Evolutionary conservation across 306 rosid genomes (phyloP).

Genomic region (Malus sylvestris): DNA sequence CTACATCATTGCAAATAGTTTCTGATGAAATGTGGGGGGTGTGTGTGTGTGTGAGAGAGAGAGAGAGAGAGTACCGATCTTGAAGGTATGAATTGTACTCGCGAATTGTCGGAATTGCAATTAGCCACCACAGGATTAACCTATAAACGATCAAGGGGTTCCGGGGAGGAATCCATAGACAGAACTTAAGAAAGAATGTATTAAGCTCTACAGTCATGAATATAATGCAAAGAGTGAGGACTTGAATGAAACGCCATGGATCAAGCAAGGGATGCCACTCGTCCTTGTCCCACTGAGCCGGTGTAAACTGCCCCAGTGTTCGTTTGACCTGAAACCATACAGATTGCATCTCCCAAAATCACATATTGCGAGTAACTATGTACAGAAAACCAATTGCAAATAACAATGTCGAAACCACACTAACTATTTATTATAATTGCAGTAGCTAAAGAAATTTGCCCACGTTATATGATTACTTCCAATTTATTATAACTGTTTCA

Average conservation of each 20-base stretch:
- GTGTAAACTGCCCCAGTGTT: conserved; percentile 86
- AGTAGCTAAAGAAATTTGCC: neutral
- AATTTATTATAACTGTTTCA: too few species aligned
- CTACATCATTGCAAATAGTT: neutral
- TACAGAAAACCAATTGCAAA: neutral
- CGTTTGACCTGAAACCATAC: conserved; percentile 66
- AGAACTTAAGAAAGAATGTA: conserved; percentile 92
- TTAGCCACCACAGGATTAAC: conserved; percentile 94
- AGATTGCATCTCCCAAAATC: neutral
- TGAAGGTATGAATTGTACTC: conserved; percentile 97
- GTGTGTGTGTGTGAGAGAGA: neutral
- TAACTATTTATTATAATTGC: neutral
- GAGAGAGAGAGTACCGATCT: conserved; percentile 63
- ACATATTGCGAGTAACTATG: neutral
- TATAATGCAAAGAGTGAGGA: conserved; percentile 68
- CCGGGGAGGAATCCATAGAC: conserved; percentile 92
- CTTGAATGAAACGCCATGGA: conserved; percentile 98
- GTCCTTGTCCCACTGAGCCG: conserved; percentile 98
- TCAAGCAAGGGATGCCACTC: conserved; percentile 98
- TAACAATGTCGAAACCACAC: neutral
- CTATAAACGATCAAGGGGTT: conserved; percentile 86
- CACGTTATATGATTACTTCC: neutral
- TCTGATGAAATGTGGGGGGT: neutral
- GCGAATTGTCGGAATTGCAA: conserved; percentile 95
- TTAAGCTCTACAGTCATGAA: conserved; percentile 96